A percentile compares a stretch with the other conserved stretches of the same genome.
Conservation (phyloP, 371 early-diverging fungal genomes). For the Mortierella sp. region DNA sequence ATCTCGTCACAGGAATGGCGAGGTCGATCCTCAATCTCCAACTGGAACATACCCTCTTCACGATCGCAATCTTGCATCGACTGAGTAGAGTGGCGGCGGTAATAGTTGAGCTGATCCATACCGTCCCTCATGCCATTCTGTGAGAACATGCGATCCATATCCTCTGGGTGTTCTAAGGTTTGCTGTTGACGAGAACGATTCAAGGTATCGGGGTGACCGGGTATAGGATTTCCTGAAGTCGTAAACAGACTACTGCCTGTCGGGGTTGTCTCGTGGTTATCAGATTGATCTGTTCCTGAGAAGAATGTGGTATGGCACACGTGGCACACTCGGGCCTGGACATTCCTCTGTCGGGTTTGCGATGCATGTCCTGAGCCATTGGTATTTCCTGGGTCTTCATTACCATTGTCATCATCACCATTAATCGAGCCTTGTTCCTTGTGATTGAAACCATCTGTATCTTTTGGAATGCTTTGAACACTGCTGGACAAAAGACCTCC, state of each 20-base stretch:
- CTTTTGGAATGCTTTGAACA: slow-evolving; percentile 1
- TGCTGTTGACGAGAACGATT: slow-evolving; percentile 15
- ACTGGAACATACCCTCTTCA: slow-evolving; percentile 49
- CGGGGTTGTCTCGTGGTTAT: not conserved
- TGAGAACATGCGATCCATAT: slow-evolving; percentile 1
- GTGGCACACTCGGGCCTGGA: slow-evolving; percentile 17
- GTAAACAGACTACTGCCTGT: not conserved
- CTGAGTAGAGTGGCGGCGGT: not conserved
- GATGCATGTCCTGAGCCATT: not conserved
- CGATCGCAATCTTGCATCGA: slow-evolving; percentile 33
- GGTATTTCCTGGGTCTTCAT: not conserved
- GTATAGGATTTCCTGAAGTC: slow-evolving; percentile 1
- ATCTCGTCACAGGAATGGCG: slow-evolving; percentile 8
- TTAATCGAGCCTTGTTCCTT: slow-evolving; percentile 35
- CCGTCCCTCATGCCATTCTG: slow-evolving; percentile 1
- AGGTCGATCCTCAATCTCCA: slow-evolving; percentile 44
- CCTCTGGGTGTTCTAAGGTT: slow-evolving; percentile 5
- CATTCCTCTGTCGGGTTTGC: not conserved
- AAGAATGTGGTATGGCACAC: slow-evolving; percentile 29
- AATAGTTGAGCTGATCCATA: not conserved
- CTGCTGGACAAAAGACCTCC: slow-evolving; percentile 36
- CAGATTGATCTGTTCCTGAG: not conserved
- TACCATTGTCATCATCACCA: slow-evolving; percentile 29
- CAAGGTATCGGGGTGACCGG: not conserved
- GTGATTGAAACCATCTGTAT: slow-evolving; percentile 1